phyloP scores from a whole-genome alignment of 2,329 filamentous ascomycete genomes.

The Cladophialophora bantiana region DNA sequence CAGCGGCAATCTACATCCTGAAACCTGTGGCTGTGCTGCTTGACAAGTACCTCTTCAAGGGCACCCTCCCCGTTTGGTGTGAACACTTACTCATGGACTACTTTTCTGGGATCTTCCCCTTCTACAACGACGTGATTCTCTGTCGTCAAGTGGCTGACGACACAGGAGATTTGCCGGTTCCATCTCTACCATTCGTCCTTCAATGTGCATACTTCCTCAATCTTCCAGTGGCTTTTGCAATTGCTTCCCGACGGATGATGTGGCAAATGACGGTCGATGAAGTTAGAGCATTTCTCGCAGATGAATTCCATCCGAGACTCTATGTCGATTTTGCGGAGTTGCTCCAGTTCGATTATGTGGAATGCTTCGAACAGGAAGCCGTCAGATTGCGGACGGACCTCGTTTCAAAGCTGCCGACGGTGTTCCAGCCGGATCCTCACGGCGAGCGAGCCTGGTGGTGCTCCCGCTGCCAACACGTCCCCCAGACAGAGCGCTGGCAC shows the following conservation, averaged over 20 bases:
- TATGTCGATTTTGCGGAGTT: neutral
- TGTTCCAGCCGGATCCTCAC: slow-evolving; percentile 10
- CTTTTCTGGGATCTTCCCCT: neutral
- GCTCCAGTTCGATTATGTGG: neutral
- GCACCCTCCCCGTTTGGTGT: neutral
- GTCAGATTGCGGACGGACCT: neutral
- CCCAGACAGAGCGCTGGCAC: slow-evolving; percentile 3
- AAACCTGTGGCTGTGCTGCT: neutral
- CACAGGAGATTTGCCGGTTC: neutral
- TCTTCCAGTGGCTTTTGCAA: neutral
- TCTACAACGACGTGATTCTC: neutral
- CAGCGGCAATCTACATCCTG: neutral
- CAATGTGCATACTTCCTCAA: slow-evolving; percentile 5
- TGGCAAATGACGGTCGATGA: neutral
- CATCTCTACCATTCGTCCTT: neutral
- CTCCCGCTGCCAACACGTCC: neutral
- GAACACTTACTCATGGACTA: neutral
- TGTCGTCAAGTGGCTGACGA: neutral
- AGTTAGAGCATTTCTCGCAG: neutral
- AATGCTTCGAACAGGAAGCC: neutral
- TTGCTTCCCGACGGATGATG: slow-evolving; percentile 9
- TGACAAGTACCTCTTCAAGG: slow-evolving; percentile 14
- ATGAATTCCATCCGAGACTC: no score
- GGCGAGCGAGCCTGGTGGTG: neutral
- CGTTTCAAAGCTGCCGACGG: neutral